Conservation (phyloP, 495 filamentous ascomycete species). For the Talaromyces wortmannii region DNA sequence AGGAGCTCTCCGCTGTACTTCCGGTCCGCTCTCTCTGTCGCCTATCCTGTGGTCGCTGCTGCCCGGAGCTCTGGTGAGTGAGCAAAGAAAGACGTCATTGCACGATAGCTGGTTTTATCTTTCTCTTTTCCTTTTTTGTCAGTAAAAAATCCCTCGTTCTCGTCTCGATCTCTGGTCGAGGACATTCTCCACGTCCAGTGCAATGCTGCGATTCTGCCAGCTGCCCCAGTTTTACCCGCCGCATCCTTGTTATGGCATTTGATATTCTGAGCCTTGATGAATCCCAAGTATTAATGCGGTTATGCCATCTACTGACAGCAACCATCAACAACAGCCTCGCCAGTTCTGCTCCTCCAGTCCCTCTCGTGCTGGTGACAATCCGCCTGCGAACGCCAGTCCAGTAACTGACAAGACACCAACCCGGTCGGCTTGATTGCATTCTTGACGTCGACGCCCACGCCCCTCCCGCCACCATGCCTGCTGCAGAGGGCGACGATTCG, state of each 20-base stretch:
- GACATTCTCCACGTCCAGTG: neutral
- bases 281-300: neutral
- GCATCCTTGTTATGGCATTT: neutral
- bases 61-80: neutral
- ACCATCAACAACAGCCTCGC: no score
- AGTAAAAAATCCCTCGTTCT: neutral
- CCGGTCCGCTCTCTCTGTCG: neutral
- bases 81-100: constrained; percentile 5
- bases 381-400: neutral
- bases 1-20: neutral
- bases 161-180: neutral
- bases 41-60: neutral
- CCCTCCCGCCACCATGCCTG: neutral
- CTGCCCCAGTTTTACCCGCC: neutral
- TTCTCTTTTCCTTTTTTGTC: neutral
- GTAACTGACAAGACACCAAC: neutral
- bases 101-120: no score
- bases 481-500: constrained; percentile 4
- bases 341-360: neutral
- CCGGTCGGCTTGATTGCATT: neutral
- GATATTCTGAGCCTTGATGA: neutral
- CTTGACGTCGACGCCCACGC: neutral
- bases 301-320: neutral
- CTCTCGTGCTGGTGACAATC: neutral
- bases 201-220: neutral